Conservation (phyloP, 306 rosid species). For the Lathyrus sativus region DNA sequence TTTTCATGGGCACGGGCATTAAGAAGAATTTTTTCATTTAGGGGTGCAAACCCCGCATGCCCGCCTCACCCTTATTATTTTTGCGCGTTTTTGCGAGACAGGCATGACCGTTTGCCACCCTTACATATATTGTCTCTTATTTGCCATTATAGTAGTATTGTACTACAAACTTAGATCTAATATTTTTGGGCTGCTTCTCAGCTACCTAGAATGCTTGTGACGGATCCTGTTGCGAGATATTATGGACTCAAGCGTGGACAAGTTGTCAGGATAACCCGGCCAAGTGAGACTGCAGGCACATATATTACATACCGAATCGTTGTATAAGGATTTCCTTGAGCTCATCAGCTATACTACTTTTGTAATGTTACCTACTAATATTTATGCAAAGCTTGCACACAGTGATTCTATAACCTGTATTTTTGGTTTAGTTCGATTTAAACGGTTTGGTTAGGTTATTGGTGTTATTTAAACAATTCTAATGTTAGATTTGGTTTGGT, state of each 20-base stretch:
- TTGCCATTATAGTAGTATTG: too few relatives aligned
- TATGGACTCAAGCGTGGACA: conserved; percentile 87
- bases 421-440: neutral
- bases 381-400: neutral
- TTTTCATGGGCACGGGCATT: too few relatives aligned
- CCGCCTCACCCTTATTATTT: too few relatives aligned
- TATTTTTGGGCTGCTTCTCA: conserved; percentile 29
- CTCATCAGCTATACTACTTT: neutral
- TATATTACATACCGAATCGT: conserved; percentile 80
- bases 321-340: conserved; percentile 39
- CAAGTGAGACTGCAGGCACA: conserved; percentile 85
- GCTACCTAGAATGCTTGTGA: conserved; percentile 83
- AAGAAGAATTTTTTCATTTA: too few relatives aligned
- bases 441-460: too few relatives aligned
- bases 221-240: conserved; percentile 83
- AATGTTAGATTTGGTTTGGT: too few relatives aligned
- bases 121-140: neutral
- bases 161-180: neutral
- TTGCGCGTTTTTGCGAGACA: too few relatives aligned
- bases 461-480: too few relatives aligned
- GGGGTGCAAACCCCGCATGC: too few relatives aligned
- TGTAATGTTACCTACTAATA: conserved; percentile 2
- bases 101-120: too few relatives aligned
- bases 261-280: conserved; percentile 77
- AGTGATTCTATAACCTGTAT: neutral